Percentiles rank a stretch among this genome's conserved stretches.
phyloP scores from a whole-genome alignment of 495 filamentous ascomycete genomes.

The Xylaria grammica region DNA sequence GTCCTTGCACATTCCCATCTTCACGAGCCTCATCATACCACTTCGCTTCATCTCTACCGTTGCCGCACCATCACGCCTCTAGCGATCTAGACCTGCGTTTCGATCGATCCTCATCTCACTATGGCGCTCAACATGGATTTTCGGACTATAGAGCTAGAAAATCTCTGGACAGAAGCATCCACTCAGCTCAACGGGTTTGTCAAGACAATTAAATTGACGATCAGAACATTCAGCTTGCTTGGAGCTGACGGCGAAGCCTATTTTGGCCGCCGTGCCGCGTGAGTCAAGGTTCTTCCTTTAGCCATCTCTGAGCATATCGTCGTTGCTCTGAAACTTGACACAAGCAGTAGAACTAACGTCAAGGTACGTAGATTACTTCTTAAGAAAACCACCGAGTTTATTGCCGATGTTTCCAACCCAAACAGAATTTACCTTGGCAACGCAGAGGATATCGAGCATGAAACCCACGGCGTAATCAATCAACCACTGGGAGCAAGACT shows the following conservation, averaged over 20 bases:
- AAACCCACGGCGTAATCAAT: neutral
- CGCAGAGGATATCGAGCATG: neutral
- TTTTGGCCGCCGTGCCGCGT: neutral
- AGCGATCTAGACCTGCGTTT: too few species aligned
- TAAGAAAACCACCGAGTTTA: neutral
- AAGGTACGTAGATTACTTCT: neutral
- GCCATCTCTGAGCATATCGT: too few species aligned
- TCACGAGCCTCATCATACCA: too few species aligned
- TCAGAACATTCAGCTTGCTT: neutral
- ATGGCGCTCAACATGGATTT: too few species aligned
- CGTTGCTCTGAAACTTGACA: too few species aligned
- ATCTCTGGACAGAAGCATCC: neutral
- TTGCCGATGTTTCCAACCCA: neutral
- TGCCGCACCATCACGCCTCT: too few species aligned
- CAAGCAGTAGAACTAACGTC: too few species aligned
- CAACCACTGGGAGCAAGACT: neutral
- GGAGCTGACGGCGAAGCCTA: neutral
- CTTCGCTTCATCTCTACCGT: too few species aligned
- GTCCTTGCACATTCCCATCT: too few species aligned
- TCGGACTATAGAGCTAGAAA: neutral
- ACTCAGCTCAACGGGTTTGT: neutral
- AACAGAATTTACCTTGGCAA: neutral
- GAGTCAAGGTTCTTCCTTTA: too few species aligned
- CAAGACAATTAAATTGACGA: too few species aligned
- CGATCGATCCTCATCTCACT: too few species aligned